Base-by-base conservation (phyloP, 805 yeast genomes). In the Tetrapisispora namnaoensis region DNA sequence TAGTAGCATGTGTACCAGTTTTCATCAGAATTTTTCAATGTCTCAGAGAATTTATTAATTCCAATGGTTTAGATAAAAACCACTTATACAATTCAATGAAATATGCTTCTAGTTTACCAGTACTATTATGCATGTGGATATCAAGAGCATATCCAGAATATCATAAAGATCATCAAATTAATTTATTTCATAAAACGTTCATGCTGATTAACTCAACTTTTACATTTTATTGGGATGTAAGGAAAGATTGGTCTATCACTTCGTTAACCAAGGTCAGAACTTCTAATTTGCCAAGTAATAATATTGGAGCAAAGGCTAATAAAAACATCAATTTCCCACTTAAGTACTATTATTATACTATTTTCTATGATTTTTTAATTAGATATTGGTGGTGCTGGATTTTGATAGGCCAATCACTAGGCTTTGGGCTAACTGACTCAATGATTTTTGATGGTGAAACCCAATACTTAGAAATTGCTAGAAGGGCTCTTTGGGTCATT, bases 401-500 rank as follows among this genome's bases (percentile, higher is more conserved):
- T 55, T 77, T 18, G 67, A 76, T 35, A 18, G 47, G 50, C 27
- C 16, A 20, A 27, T 2, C 2, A 16, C 7, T 35, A 11, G 45
- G 43, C 4, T 36, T 37, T n/a, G 30, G 36, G 5, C 22, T 46
- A 4, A 36, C 39, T 43, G 38, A 22, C 30, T 40, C 21, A 24
- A 46, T 41, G 54, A 69, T 35, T 49, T 83, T 85, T 44, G 55
- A 54, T 28, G 57, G 58, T 53, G 66, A 77, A 11, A 69, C 87
- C 48, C 93, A 90, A 59, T 55, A 78, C 3, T 66, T 90, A 47
- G 99, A 93, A 62, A 71, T 93, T 7, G 55, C 82, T 9, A 75
- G 99, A 67, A 76, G 99, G 61, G 86, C 90, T 80, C 67, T 88
- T 46, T 93, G 99, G 99, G 78, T 89, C 39, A 76, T 86, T 52